Base-by-base conservation (phyloP, 345 rosid species). In the Sonneratia caseolaris region DNA sequence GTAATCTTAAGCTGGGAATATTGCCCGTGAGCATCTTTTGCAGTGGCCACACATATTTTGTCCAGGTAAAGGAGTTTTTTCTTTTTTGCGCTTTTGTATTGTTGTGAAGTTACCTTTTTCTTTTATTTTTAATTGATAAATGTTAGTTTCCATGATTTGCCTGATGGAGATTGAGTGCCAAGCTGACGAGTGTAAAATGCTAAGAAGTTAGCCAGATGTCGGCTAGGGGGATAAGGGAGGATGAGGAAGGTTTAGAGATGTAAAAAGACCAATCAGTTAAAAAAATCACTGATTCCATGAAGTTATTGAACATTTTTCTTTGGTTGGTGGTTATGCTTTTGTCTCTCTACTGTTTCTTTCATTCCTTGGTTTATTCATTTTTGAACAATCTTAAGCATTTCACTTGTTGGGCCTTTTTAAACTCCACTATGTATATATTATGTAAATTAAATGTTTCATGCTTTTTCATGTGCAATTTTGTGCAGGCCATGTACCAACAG, bases 11-110 rank as follows among this genome's bases (percentile, higher is more conserved):
- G 86, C 83, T 95, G 71, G 99, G 99, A 74, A 21, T 95, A 83
- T 85, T 95, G 70, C 99, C 99, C 1, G 97, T 92, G 45, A 92
- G 97, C 79, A 89, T 92, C 74, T 95, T 92, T 79, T 95, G 99
- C 73, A 89, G 99, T 74, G 99, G 99, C 37, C 99, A 95, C 73
- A 95, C 98, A 45, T 92, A 83, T 48, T 95, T 95, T 79, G 91
- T 95, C 70, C 99, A 95, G 97, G 99, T 95, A 79, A 77, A 68
- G 71, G 48, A 7, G 10, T 24, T 43, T 14, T 43, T 14, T 2
- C 40, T 32, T 56, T 40, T 43, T 15, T 35, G 40, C 24, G 48
- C 69, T 57, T 70, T 27, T 27, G 18, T 47, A 18, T 21, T 27
- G 64, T 61, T 21, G 15, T 64, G 61, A 37, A 49, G 62, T 64